Evolutionary conservation across 345 rosid genomes (phyloP).

Genomic region (Syzygium aromaticum): DNA sequence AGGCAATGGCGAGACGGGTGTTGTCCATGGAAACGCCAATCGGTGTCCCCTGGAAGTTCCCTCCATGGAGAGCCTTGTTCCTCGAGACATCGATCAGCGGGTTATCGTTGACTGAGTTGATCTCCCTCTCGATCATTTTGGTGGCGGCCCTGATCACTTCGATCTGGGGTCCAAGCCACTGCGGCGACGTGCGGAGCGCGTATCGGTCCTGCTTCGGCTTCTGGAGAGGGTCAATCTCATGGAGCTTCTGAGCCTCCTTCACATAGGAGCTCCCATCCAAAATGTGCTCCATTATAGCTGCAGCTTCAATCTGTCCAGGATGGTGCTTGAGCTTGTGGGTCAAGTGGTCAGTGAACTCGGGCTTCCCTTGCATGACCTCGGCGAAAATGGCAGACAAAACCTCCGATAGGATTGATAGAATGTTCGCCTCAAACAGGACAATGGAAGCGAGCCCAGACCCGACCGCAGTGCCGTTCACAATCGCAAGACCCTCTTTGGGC

Average conservation of each 20-base stretch:
- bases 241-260: conserved; percentile 45
- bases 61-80: conserved; percentile 65
- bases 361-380: conserved; percentile 72
- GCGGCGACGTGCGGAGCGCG: conserved; percentile 71
- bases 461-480: conserved; percentile 74
- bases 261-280: conserved; percentile 56
- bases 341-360: conserved; percentile 66
- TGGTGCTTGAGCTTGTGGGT: conserved; percentile 71
- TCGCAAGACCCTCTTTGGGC: conserved; percentile 69
- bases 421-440: conserved; percentile 55
- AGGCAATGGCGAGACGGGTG: conserved; percentile 51
- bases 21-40: conserved; percentile 88
- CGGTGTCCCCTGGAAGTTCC: conserved; percentile 83
- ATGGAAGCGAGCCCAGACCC: conserved; percentile 68
- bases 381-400: conserved; percentile 57
- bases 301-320: conserved; percentile 77
- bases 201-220: conserved; percentile 72
- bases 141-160: conserved; percentile 63
- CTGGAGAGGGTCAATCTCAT: conserved; percentile 61
- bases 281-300: conserved; percentile 74
- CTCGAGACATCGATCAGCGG: conserved; percentile 69
- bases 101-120: conserved; percentile 73
- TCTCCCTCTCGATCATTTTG: conserved; percentile 65
- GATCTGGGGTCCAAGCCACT: conserved; percentile 77
- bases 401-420: conserved; percentile 39